These are phyloP conservation scores for Orbilia ellipsospora DNA, from an alignment of 2,329 filamentous ascomycete species.

Conservation along the genomic window DNA sequence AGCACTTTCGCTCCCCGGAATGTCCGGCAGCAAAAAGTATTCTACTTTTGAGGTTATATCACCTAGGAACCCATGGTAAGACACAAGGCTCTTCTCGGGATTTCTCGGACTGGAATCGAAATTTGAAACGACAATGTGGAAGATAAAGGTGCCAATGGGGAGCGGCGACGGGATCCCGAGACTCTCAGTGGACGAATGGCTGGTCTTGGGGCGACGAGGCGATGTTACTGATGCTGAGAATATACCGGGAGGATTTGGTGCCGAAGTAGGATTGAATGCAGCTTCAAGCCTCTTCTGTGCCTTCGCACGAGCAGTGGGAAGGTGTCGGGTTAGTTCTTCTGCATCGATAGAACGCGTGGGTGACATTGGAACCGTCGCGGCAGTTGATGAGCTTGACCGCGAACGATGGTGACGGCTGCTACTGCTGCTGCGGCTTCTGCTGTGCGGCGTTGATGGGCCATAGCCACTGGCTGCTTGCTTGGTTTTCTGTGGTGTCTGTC, in stretches of 20 bases:
- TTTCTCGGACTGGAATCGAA: constrained; percentile 38
- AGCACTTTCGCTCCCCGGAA: constrained; percentile 46
- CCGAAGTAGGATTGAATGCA: constrained; percentile 41
- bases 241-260: constrained; percentile 33
- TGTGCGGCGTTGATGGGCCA: constrained; percentile 12
- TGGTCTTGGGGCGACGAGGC: constrained; percentile 37
- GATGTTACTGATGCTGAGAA: constrained; percentile 24
- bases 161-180: constrained; percentile 20
- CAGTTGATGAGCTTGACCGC: constrained; percentile 42
- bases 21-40: constrained; percentile 48
- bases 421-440: constrained; percentile 28
- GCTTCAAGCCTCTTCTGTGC: constrained; percentile 46
- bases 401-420: constrained; percentile 32
- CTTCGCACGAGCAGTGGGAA: constrained; percentile 45
- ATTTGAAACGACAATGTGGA: constrained; percentile 50
- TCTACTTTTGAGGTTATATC: constrained; percentile 45
- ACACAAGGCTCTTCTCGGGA: constrained; percentile 30
- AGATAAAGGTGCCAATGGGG: constrained; percentile 39
- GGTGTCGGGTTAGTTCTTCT: constrained; percentile 49
- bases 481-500: constrained; percentile 33
- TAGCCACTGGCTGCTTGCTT: constrained; percentile 26
- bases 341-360: constrained; percentile 43
- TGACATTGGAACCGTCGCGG: constrained; percentile 41
- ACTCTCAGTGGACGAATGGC: constrained; percentile 47
- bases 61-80: constrained; percentile 46